phyloP scores from a whole-genome alignment of 371 early-diverging fungal genomes.

The Capillidium heterosporum region DNA sequence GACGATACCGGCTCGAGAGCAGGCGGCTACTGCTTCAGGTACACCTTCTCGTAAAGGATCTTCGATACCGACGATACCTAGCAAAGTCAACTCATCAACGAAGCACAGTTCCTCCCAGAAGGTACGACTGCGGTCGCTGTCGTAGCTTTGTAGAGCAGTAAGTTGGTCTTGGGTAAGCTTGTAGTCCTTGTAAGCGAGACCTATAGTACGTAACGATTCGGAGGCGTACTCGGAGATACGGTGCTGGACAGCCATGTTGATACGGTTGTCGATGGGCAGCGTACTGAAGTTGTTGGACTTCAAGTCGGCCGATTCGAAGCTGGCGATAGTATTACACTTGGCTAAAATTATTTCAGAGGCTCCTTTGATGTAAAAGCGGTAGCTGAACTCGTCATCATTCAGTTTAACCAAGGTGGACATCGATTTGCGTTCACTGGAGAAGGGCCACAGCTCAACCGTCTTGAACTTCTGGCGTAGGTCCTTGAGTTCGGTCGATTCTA shows the following conservation, averaged over 20 bases:
- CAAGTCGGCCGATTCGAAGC: background rate
- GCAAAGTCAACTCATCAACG: constrained; percentile 15
- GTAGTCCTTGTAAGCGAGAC: constrained; percentile 49
- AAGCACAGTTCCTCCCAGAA: background rate
- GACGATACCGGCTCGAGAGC: constrained; percentile 55
- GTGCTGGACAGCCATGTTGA: constrained; percentile 20
- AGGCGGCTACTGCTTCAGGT: constrained; percentile 37
- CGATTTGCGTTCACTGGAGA: constrained; percentile 66
- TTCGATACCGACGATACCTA: constrained; percentile 50
- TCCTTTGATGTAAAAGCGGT: constrained; percentile 53
- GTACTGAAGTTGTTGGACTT: background rate
- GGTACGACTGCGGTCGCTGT: constrained; percentile 12
- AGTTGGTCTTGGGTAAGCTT: constrained; percentile 2
- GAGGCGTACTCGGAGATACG: constrained; percentile 40
- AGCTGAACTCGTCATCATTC: constrained; percentile 12
- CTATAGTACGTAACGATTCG: constrained; percentile 44
- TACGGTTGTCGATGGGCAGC: constrained; percentile 19
- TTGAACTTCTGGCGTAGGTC: constrained; percentile 21
- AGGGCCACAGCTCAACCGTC: constrained; percentile 47
- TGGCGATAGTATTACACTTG: constrained; percentile 13
- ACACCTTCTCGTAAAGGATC: constrained; percentile 57
- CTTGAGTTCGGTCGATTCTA: constrained; percentile 20
- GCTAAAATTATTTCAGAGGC: constrained; percentile 70
- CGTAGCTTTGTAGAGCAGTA: constrained; percentile 17
- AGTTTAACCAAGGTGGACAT: constrained; percentile 62